Conservation (phyloP, 148 eudicot species). For the Polygonum maritimum region DNA sequence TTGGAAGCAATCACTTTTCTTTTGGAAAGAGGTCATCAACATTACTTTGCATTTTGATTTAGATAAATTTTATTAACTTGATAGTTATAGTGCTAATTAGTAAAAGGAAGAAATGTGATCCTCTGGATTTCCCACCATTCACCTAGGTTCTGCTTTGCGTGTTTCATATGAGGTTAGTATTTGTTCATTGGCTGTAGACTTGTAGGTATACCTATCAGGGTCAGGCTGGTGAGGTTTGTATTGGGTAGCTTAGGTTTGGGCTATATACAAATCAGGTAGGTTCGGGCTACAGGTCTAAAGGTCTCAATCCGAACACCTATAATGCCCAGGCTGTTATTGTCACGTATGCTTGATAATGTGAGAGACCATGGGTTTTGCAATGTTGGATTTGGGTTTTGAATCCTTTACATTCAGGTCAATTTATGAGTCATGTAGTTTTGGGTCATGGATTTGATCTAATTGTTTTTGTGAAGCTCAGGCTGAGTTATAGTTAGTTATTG, state of each 20-base stretch:
- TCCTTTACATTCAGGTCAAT: neutral
- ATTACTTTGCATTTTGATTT: neutral
- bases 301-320: neutral
- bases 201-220: neutral
- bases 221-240: neutral
- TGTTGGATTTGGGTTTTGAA: neutral
- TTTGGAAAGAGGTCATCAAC: neutral
- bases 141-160: neutral
- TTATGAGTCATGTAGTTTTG: neutral
- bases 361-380: neutral
- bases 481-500: neutral
- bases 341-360: neutral
- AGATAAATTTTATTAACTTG: neutral
- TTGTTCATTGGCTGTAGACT: neutral
- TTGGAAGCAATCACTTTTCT: neutral
- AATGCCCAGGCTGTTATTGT: neutral
- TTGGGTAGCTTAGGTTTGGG: neutral
- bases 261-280: neutral
- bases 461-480: neutral
- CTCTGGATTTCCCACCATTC: neutral
- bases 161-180: neutral
- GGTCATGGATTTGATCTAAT: neutral
- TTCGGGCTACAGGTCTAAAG: neutral
- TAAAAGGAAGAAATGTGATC: neutral
- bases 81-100: neutral